These are phyloP conservation scores for Lunularia cruciata DNA, from an alignment of 225 moss, liverwort and hornwort genomes.

Conservation along the genomic window DNA sequence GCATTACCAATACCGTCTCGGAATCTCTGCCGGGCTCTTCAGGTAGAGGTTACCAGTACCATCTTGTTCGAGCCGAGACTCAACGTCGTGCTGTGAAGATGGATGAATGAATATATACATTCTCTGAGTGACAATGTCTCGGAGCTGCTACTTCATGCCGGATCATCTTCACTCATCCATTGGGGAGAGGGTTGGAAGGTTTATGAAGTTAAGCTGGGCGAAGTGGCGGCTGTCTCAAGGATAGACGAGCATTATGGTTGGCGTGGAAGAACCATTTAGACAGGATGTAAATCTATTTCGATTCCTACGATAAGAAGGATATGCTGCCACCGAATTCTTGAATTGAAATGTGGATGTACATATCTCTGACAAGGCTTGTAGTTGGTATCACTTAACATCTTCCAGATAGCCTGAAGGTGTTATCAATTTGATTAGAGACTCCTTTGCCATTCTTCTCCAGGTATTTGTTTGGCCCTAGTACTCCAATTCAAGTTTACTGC, in stretches of 20 bases:
- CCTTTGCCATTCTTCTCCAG: background rate
- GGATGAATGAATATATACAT: background rate
- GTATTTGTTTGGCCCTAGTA: too few species aligned
- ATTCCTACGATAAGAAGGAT: background rate
- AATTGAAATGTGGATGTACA: background rate
- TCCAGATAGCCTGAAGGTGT: background rate
- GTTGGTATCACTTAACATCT: background rate
- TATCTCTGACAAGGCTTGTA: background rate
- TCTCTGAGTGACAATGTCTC: background rate
- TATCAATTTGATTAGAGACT: background rate
- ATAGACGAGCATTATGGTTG: background rate
- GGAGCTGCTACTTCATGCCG: background rate
- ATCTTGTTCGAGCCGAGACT: conserved; percentile 17
- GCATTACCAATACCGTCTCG: conserved; percentile 1
- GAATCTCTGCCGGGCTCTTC: background rate
- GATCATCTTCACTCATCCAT: background rate
- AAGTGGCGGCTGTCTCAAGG: too few species aligned
- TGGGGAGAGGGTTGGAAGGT: background rate
- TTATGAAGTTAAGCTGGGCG: background rate
- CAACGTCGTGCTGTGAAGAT: conserved; percentile 9
- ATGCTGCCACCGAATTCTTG: background rate
- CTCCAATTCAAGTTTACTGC: background rate
- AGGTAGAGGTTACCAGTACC: conserved; percentile 11
- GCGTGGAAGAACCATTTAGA: background rate
- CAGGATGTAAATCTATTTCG: conserved; percentile 2